phyloP scores from a whole-genome alignment of 768 basidiomycete genomes.

The Suillus decipiens region DNA sequence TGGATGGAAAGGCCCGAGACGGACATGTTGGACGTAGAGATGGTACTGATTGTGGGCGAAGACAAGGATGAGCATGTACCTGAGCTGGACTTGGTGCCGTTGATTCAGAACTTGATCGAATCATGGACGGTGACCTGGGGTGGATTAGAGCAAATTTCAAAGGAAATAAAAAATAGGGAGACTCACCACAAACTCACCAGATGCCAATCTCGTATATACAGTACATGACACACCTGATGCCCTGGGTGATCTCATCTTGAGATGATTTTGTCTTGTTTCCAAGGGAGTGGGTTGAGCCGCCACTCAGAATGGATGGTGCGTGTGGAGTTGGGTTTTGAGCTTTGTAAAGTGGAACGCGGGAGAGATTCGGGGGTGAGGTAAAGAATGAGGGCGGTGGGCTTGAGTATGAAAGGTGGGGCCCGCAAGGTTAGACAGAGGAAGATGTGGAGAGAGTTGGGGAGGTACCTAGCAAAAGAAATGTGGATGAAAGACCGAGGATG shows the following conservation, averaged over 20 bases:
- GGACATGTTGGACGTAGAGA: constrained; percentile 50
- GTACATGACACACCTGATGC: constrained; percentile 66
- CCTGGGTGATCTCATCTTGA: constrained; percentile 49
- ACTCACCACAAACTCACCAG: too few species aligned
- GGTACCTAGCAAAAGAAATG: too few species aligned
- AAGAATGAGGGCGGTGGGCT: constrained; percentile 9
- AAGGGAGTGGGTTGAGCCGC: constrained; percentile 35
- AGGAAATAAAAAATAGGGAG: background rate
- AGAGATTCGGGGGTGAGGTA: constrained; percentile 34
- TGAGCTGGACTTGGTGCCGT: constrained; percentile 35
- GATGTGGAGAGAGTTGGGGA: too few species aligned
- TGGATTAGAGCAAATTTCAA: constrained; percentile 16
- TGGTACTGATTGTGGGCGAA: constrained; percentile 48
- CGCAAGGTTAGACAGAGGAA: too few species aligned
- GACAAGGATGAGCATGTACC: constrained; percentile 40
- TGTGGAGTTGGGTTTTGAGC: constrained; percentile 44
- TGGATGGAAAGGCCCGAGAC: background rate
- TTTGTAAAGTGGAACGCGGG: constrained; percentile 48
- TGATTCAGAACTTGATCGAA: constrained; percentile 26
- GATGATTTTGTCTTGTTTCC: constrained; percentile 39
- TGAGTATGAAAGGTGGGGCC: too few species aligned
- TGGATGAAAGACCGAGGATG: too few species aligned
- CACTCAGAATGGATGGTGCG: constrained; percentile 34
- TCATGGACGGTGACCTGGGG: constrained; percentile 41
- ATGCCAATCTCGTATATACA: constrained; percentile 74